Evolutionary conservation across 805 yeast species (phyloP).

Genomic region (Henningerozyma blattae): DNA sequence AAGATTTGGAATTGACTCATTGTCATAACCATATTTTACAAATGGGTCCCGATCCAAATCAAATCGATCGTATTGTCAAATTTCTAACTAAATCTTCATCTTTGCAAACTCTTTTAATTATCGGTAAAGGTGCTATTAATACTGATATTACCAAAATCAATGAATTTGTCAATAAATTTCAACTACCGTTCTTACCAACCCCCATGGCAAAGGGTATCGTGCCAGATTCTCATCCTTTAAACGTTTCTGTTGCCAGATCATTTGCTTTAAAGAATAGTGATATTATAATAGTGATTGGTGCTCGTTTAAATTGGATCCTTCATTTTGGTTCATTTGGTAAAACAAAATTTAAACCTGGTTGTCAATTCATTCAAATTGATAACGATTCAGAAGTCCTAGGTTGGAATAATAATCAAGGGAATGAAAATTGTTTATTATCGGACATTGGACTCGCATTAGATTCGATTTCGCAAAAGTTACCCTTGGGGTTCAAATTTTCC

Average conservation of each 20-base stretch:
- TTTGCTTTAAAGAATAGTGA: conserved; percentile 46
- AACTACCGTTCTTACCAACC: conserved; percentile 52
- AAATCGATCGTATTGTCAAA: conserved; percentile 23
- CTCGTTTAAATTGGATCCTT: conserved; percentile 62
- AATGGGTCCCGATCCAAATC: conserved; percentile 8
- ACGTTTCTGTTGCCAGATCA: conserved; percentile 54
- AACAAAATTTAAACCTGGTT: conserved; percentile 37
- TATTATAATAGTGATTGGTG: conserved; percentile 49
- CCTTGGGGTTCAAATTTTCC: conserved; percentile 9
- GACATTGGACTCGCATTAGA: conserved; percentile 34
- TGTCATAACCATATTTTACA: no score
- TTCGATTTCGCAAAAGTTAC: conserved; percentile 18
- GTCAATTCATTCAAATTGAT: conserved; percentile 47
- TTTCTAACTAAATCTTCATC: conserved; percentile 18
- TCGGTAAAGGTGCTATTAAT: conserved; percentile 59
- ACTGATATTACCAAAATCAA: conserved; percentile 27
- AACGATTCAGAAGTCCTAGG: conserved; percentile 42
- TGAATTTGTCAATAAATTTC: conserved; percentile 29
- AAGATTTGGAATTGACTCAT: background rate
- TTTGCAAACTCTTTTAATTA: conserved; percentile 38
- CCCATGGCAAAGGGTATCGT: conserved; percentile 74
- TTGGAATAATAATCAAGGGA: conserved; percentile 25
- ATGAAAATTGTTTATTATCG: conserved; percentile 39
- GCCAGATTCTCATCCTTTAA: conserved; percentile 34
- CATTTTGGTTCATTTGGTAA: conserved; percentile 42